A percentile compares a stretch with the other conserved stretches of the same genome.
These are phyloP conservation scores for Alternaria atra DNA, from an alignment of 2,329 filamentous ascomycete genomes.

Conservation along the genomic window DNA sequence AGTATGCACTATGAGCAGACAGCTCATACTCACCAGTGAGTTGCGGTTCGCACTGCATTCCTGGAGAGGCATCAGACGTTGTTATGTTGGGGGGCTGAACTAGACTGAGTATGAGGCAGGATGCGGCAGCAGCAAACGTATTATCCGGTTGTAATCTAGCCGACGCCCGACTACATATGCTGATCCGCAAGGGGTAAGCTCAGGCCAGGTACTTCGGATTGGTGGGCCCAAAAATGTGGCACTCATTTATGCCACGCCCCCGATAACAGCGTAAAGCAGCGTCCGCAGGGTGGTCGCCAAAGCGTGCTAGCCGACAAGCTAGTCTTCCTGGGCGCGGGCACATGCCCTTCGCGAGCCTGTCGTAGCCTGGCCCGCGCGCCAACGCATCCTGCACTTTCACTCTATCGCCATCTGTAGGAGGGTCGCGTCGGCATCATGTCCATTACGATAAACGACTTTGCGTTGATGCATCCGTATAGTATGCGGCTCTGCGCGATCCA, in stretches of 20 bases:
- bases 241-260: not conserved
- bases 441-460: not conserved
- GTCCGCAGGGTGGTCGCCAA: not conserved
- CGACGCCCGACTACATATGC: not conserved
- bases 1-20: not conserved
- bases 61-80: not conserved
- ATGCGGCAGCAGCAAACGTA: not conserved
- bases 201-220: not conserved
- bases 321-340: not conserved
- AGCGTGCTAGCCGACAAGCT: not conserved
- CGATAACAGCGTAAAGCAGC: not conserved
- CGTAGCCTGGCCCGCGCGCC: not conserved
- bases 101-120: not conserved
- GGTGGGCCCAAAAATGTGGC: not conserved
- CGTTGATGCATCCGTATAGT: not conserved
- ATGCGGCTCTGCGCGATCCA: not conserved
- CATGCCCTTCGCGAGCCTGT: not conserved
- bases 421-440: conserved; percentile 7
- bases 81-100: not conserved
- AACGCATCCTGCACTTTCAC: not conserved
- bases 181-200: not conserved
- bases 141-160: not conserved
- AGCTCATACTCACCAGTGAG: not conserved
- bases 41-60: not conserved
- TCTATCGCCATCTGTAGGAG: conserved; percentile 4